Evolutionary conservation across 768 basidiomycete species (phyloP), one percentile per base, ranked within the genome.

Genomic region (Udeniomyces megalosporus): DNA sequence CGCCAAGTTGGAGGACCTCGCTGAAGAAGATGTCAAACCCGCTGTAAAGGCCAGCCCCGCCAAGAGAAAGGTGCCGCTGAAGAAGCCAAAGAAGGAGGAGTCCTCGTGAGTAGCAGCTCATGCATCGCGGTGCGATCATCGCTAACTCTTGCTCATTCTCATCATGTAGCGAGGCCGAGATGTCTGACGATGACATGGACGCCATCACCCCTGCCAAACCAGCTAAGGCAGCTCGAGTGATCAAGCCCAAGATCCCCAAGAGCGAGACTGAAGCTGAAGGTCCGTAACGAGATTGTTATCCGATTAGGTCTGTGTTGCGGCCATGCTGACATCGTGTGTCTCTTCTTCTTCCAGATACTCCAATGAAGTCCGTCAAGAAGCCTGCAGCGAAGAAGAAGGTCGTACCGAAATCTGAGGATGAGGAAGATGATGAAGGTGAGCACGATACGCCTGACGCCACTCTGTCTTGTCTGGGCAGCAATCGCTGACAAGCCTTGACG

Each of bases 1-100:
- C 66, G 77, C 78, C 4, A 54, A 50, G 20, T 24, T 58, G 49
- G 48, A 51, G 20, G 26, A 47, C 20, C 32, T n/a, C 14, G 12
- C 6, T 32, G 60, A 45, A 4, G 52, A 48, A 28, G 47, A 42
- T 8, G 32, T 52, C 35, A 62, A 48, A 22, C 52, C 69, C 20
- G 60, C 64, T 29, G 57, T 49, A 22, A 58, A 49, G 38, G 63
- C 62, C 35, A 42, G 57, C 35, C 49, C 42, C 34, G 53, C 62
- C 12, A 68, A 67, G 45, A 51, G 59, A 38, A 69, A 69, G 48
- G 53, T 64, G 11, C 51, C 60, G 34, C 32, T 64, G 14, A 68
- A 58, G 15, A 65, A 56, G 35, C 17, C 42, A 6, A 42, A 49
- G 14, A 57, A 57, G 44, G 42, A 42, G 26, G 55, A 57, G 42